phyloP scores from a whole-genome alignment of 495 filamentous ascomycete genomes.

The Lindgomyces ingoldianus region DNA sequence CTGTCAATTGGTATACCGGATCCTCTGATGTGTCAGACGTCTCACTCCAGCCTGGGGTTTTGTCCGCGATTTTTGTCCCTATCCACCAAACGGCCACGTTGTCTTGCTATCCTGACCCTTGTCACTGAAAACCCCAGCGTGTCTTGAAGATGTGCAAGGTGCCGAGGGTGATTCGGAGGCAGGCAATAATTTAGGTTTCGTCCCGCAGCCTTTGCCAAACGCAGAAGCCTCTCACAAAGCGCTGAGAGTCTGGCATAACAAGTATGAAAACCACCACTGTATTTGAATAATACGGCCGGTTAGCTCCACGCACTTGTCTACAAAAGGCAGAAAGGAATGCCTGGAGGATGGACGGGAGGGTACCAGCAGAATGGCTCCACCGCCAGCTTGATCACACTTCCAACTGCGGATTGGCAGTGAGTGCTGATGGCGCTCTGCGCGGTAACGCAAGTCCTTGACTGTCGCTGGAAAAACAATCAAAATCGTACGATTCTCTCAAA shows the following conservation, averaged over 20 bases:
- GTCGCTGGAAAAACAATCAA: conserved; percentile 1
- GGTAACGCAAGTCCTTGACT: conserved; percentile 8
- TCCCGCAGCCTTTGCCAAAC: neutral
- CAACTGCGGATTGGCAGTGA: neutral
- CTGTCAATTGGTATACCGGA: neutral
- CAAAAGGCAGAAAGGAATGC: neutral
- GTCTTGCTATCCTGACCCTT: conserved; percentile 11
- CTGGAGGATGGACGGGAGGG: neutral
- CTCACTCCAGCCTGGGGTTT: neutral
- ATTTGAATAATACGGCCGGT: too few species aligned
- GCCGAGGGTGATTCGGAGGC: neutral
- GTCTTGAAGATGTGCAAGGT: neutral
- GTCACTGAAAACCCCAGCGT: too few species aligned
- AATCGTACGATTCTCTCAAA: conserved; percentile 22
- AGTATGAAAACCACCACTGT: neutral
- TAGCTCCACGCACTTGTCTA: neutral
- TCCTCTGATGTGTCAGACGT: conserved; percentile 7
- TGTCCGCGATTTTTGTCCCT: neutral
- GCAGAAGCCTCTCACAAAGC: neutral
- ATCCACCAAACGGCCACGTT: conserved; percentile 14
- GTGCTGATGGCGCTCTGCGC: conserved; percentile 28
- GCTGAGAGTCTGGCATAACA: neutral
- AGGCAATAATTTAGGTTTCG: neutral
- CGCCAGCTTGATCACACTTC: neutral
- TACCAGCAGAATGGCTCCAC: neutral